phyloP scores from a whole-genome alignment of 164 flowering plant species.

The Piper betle region DNA sequence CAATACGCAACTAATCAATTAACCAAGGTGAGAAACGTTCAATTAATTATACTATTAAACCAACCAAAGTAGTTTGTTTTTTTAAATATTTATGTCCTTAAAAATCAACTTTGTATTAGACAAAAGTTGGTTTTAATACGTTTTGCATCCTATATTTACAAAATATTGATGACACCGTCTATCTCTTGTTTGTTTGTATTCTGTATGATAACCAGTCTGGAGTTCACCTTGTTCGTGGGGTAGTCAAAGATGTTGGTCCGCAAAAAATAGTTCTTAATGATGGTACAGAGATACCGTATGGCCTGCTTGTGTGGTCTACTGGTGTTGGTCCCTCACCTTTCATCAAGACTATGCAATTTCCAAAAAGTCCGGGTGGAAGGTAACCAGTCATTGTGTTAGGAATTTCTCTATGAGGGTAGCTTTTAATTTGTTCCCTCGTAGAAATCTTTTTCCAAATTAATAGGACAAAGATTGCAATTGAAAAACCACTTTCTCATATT shows the following conservation, averaged over 20 bases:
- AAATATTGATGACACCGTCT: no score
- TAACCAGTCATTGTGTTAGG: conserved; percentile 2
- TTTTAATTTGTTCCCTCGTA: no score
- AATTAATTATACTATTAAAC: not conserved
- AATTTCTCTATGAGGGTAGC: no score
- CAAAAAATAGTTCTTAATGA: conserved; percentile 68
- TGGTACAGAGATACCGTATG: conserved; percentile 93
- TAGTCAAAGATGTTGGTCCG: conserved; percentile 78
- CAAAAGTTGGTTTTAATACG: no score
- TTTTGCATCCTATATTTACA: no score
- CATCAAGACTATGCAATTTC: conserved; percentile 38
- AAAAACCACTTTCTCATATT: no score
- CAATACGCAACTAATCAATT: conserved; percentile 74
- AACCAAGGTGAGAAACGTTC: conserved; percentile 49
- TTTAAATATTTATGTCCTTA: no score
- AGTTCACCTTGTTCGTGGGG: conserved; percentile 88
- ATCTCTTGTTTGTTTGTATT: not conserved
- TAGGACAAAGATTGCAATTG: no score
- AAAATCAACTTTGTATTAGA: no score
- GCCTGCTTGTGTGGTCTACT: conserved; percentile 94
- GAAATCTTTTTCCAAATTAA: no score
- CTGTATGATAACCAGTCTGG: conserved; percentile 57
- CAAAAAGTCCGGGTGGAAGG: conserved; percentile 95
- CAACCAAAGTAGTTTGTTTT: no score
- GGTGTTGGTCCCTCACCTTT: conserved; percentile 96